These are phyloP conservation scores for Solanum chmielewskii DNA, from an alignment of 257 asterid species.

Conservation along the genomic window DNA sequence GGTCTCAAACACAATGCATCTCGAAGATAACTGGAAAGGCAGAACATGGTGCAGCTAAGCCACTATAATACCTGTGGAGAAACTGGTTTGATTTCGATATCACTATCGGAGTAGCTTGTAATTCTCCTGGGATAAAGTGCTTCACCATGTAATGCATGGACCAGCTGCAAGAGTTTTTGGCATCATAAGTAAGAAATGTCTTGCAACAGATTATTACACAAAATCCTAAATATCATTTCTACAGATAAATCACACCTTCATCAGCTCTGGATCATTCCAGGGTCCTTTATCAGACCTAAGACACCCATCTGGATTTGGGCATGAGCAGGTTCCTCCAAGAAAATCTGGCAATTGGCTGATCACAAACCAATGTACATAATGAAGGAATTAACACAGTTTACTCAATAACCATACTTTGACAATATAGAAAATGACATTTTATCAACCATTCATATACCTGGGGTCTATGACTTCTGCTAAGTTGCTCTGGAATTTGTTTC, in stretches of 20 bases:
- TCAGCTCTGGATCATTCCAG: constrained; percentile 74
- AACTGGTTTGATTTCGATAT: constrained; percentile 43
- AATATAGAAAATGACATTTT: background rate
- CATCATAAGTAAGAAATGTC: background rate
- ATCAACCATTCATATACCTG: constrained; percentile 35
- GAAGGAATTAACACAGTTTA: background rate
- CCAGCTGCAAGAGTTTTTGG: constrained; percentile 51
- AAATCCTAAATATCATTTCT: background rate
- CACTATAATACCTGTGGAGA: constrained; percentile 34
- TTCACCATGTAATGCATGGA: constrained; percentile 48
- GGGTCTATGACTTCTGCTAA: constrained; percentile 72
- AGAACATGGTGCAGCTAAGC: background rate
- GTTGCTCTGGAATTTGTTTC: constrained; percentile 63
- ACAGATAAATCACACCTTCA: constrained; percentile 47
- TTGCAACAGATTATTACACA: background rate
- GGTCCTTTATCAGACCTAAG: constrained; percentile 89
- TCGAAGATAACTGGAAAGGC: background rate
- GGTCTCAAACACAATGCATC: background rate
- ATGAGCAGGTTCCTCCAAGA: constrained; percentile 89
- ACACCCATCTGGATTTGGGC: constrained; percentile 83
- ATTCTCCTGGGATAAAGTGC: constrained; percentile 28
- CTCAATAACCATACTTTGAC: background rate
- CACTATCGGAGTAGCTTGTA: constrained; percentile 38
- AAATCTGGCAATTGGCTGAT: constrained; percentile 95
- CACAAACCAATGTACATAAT: constrained; percentile 1